Evolutionary conservation across 306 rosid genomes (phyloP).

Genomic region (Arachis hypogaea): DNA sequence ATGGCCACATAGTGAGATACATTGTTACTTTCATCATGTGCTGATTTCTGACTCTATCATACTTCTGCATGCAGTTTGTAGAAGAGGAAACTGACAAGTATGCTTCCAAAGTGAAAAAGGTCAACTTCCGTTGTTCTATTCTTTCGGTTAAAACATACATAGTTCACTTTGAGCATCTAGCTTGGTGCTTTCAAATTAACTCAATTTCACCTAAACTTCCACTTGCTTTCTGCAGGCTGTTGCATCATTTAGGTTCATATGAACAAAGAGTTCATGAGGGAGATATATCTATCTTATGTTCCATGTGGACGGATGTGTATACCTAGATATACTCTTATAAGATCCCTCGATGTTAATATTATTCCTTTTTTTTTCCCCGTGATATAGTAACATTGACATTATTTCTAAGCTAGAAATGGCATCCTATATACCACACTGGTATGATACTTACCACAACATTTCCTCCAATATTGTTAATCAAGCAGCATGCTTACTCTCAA

Average conservation of each 20-base stretch:
- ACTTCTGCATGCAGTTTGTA: slow-evolving; percentile 54
- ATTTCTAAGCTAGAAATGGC: slow-evolving; percentile 16
- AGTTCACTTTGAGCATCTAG: not conserved
- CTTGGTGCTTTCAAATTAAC: slow-evolving; percentile 2
- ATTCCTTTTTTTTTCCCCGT: not conserved
- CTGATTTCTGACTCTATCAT: not conserved
- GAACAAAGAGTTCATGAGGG: slow-evolving; percentile 35
- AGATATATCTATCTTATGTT: not conserved
- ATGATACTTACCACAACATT: not conserved
- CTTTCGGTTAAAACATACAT: not conserved
- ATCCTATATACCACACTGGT: not conserved
- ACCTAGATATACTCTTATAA: not conserved
- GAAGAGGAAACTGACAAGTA: slow-evolving; percentile 73
- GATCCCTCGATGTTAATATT: not conserved
- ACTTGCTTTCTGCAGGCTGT: slow-evolving; percentile 71
- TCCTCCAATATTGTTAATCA: slow-evolving; percentile 9
- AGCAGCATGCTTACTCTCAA: not conserved
- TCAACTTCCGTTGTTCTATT: slow-evolving; percentile 25
- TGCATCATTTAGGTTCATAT: slow-evolving; percentile 67
- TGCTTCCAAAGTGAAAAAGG: slow-evolving; percentile 69
- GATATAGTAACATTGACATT: not conserved
- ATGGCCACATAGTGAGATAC: not conserved
- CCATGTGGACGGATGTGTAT: not conserved
- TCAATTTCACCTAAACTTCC: slow-evolving; percentile 15
- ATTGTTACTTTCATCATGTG: not conserved